These are phyloP conservation scores for Hypomyces rosellus DNA, from an alignment of 2,329 filamentous ascomycete genomes.

Conservation along the genomic window DNA sequence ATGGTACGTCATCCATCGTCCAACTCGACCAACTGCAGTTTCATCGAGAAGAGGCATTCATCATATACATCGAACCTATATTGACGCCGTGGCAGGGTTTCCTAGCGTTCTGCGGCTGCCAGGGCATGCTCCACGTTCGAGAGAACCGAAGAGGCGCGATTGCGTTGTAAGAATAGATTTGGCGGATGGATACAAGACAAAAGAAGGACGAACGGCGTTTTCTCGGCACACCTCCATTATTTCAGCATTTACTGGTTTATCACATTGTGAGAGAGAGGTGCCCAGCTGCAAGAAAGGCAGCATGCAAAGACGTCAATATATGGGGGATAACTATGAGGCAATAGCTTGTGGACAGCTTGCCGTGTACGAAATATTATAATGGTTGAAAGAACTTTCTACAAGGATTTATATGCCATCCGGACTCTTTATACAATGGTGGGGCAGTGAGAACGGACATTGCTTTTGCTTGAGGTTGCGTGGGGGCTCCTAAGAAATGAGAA, in stretches of 20 bases:
- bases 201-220: conserved; percentile 21
- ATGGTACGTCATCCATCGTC: conserved; percentile 56
- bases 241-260: not conserved
- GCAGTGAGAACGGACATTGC: not conserved
- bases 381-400: too few relatives aligned
- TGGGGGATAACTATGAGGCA: not conserved
- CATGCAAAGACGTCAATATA: not conserved
- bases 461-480: too few relatives aligned
- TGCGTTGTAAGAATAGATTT: conserved; percentile 46
- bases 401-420: not conserved
- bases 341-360: not conserved
- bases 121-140: conserved; percentile 79
- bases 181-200: conserved; percentile 17
- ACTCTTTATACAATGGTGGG: not conserved
- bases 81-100: conserved; percentile 55
- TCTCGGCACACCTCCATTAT: conserved; percentile 7
- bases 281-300: not conserved
- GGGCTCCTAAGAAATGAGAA: too few relatives aligned
- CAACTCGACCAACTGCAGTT: not conserved
- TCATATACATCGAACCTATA: too few relatives aligned
- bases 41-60: too few relatives aligned
- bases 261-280: not conserved
- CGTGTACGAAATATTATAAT: not conserved
- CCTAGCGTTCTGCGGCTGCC: conserved; percentile 84
- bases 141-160: conserved; percentile 81